Percentiles rank a stretch among this genome's conserved stretches.
phyloP scores from a whole-genome alignment of 129 eudicot genomes.

The Dittrichia graveolens region DNA sequence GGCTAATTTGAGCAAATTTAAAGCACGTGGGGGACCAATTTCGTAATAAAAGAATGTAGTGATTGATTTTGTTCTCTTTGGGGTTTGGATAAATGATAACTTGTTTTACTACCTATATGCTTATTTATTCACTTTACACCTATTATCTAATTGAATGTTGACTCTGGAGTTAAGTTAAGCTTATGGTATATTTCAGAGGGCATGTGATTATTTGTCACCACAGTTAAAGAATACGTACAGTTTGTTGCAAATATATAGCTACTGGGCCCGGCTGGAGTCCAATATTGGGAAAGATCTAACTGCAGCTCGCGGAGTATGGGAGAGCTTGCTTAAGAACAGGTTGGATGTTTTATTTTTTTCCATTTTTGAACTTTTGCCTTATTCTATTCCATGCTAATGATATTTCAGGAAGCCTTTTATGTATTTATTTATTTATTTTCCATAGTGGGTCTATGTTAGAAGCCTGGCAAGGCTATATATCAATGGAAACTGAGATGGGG shows the following conservation, averaged over 20 bases:
- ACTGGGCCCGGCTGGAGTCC: constrained; percentile 86
- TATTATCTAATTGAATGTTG: constrained; percentile 17
- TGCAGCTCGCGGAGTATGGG: constrained; percentile 98
- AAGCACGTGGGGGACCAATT: too few species aligned
- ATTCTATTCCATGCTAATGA: constrained; percentile 7
- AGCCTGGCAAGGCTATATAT: constrained; percentile 85
- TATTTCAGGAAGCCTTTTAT: constrained; percentile 15
- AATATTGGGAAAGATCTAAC: constrained; percentile 57
- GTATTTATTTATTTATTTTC: neutral
- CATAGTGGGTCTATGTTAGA: constrained; percentile 77
- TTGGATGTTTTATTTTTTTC: constrained; percentile 7
- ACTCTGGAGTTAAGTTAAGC: neutral
- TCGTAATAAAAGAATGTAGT: too few species aligned
- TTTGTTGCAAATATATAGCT: constrained; percentile 70
- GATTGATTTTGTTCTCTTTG: neutral
- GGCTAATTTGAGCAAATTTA: too few species aligned
- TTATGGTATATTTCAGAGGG: constrained; percentile 63
- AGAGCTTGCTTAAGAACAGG: constrained; percentile 90
- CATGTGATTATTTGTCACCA: constrained; percentile 75
- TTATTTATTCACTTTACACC: neutral
- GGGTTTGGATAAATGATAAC: neutral
- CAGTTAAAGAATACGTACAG: constrained; percentile 62
- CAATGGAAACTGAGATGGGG: constrained; percentile 73
- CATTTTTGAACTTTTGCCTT: neutral
- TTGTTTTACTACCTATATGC: neutral